A percentile compares a stretch with the other conserved stretches of the same genome.
Conservation (phyloP, 2,329 filamentous ascomycete genomes). For the Talaromyces pinophilus region DNA sequence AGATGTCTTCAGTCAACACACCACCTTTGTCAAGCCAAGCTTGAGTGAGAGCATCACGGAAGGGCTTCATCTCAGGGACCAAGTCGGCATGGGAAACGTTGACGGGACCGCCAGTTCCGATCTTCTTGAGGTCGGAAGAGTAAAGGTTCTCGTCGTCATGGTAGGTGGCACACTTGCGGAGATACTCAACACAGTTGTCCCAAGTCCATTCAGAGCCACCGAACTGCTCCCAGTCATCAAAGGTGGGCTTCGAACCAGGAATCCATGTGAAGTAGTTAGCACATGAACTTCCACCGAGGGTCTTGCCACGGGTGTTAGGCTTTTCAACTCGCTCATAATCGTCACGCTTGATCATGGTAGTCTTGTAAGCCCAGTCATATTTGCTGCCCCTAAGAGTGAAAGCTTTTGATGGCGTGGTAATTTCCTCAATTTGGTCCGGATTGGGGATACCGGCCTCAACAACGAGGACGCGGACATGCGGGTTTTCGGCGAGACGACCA, state of each 20-base stretch:
- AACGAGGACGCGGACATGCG: constrained; percentile 26
- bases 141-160: constrained; percentile 55
- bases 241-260: constrained; percentile 58
- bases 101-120: constrained; percentile 55
- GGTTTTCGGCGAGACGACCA: constrained; percentile 37
- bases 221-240: constrained; percentile 51
- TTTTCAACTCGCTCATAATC: constrained; percentile 64
- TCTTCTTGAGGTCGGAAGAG: constrained; percentile 48
- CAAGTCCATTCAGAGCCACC: constrained; percentile 57
- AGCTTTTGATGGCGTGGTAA: constrained; percentile 58
- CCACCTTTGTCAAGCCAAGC: constrained; percentile 58
- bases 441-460: constrained; percentile 30
- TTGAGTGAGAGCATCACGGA: constrained; percentile 44
- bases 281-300: constrained; percentile 59
- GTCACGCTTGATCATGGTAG: constrained; percentile 58
- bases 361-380: constrained; percentile 64
- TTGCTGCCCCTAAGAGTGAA: constrained; percentile 57
- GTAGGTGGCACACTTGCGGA: constrained; percentile 50
- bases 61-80: constrained; percentile 53
- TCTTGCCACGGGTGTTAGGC: constrained; percentile 62
- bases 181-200: constrained; percentile 52
- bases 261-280: constrained; percentile 67
- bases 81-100: constrained; percentile 48
- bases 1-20: constrained; percentile 55
- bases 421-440: constrained; percentile 52